Conservation (phyloP, 2,329 filamentous ascomycete species). For the Xylaria sp. region DNA sequence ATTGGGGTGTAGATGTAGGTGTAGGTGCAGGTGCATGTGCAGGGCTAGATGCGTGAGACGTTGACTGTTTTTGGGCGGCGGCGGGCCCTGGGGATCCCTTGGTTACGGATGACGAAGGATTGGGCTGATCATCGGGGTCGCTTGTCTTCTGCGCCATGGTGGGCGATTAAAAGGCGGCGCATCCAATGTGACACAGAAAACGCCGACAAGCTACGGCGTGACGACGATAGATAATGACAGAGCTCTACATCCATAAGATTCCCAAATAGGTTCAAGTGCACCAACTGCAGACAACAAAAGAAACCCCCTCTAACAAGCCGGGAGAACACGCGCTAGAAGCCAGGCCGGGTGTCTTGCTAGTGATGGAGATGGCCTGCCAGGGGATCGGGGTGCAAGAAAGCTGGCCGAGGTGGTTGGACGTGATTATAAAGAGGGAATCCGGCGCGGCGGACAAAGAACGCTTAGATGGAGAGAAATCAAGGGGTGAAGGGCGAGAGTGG, state of each 20-base stretch:
- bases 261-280: conserved; percentile 40
- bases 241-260: conserved; percentile 47
- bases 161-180: conserved; percentile 50
- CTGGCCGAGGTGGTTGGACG: conserved; percentile 41
- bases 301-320: conserved; percentile 39
- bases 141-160: conserved; percentile 51
- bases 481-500: conserved; percentile 20
- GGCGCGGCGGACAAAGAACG: conserved; percentile 27
- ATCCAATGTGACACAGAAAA: conserved; percentile 49
- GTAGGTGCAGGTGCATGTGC: conserved; percentile 38
- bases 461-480: conserved; percentile 32
- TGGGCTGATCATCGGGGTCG: conserved; percentile 50
- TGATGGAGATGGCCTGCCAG: conserved; percentile 41
- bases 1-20: conserved; percentile 33
- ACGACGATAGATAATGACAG: conserved; percentile 41
- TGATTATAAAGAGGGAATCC: conserved; percentile 27
- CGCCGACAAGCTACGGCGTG: conserved; percentile 47
- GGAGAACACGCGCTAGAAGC: conserved; percentile 39
- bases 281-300: conserved; percentile 39
- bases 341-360: conserved; percentile 41
- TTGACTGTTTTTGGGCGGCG: conserved; percentile 46
- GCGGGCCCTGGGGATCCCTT: conserved; percentile 47
- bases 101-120: conserved; percentile 50
- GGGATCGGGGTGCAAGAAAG: conserved; percentile 40
- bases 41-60: conserved; percentile 47